Conservation (phyloP, 805 yeast genomes). For the Wilhelminamyces savonicus region DNA sequence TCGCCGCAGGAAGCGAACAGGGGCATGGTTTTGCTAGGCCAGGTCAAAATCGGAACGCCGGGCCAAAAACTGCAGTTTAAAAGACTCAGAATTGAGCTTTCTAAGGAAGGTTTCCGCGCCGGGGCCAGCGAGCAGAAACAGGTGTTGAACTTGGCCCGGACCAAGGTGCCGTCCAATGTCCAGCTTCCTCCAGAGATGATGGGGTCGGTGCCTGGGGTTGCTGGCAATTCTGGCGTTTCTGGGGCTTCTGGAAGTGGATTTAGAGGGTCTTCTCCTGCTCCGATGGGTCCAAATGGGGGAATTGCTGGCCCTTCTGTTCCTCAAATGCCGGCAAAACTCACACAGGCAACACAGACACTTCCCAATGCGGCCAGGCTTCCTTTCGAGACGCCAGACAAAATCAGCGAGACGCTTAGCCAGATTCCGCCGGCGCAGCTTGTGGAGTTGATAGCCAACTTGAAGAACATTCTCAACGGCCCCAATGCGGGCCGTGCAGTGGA, state of each 20-base stretch:
- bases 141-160: conserved; percentile 37
- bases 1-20: conserved; percentile 45
- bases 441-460: conserved; percentile 62
- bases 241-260: too few species aligned
- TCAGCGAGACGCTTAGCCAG: conserved; percentile 53
- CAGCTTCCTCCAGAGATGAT: conserved; percentile 46
- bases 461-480: conserved; percentile 47
- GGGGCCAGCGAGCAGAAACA: conserved; percentile 32
- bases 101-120: conserved; percentile 50
- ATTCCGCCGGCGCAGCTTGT: conserved; percentile 68
- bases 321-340: conserved; percentile 40
- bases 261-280: background rate
- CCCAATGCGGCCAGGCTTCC: conserved; percentile 44
- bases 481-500: conserved; percentile 46
- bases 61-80: conserved; percentile 22
- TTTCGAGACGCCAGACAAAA: conserved; percentile 48
- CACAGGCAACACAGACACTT: conserved; percentile 50
- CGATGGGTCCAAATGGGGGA: background rate
- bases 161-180: conserved; percentile 51
- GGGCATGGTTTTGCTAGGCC: conserved; percentile 40
- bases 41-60: conserved; percentile 30
- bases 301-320: background rate
- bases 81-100: conserved; percentile 49
- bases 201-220: too few species aligned
- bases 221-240: too few species aligned